Conservation (phyloP, 2,329 filamentous ascomycete species). For the Aspergillus ruber region DNA sequence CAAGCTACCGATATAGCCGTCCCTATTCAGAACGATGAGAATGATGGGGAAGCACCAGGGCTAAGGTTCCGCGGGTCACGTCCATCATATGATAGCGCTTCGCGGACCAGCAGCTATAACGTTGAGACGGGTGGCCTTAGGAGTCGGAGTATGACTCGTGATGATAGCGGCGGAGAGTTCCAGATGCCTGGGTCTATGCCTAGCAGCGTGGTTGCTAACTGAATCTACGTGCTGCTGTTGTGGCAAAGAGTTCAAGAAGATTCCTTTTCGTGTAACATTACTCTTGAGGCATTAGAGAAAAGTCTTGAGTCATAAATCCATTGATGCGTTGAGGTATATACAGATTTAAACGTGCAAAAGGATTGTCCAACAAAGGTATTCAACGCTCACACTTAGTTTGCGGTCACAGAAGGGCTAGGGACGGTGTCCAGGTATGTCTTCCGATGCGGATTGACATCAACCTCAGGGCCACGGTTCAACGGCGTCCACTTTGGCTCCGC, state of each 20-base stretch:
- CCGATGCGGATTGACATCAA: conserved; percentile 72
- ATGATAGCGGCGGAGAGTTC: conserved; percentile 26
- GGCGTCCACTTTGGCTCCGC: conserved; percentile 98
- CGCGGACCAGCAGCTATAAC: conserved; percentile 30
- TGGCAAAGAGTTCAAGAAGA: not conserved
- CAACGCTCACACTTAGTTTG: conserved; percentile 10
- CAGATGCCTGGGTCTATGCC: conserved; percentile 37
- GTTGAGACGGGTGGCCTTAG: conserved; percentile 25
- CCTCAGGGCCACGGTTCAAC: conserved; percentile 68
- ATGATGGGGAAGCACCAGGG: conserved; percentile 22
- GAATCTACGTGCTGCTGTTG: conserved; percentile 2
- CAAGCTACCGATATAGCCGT: conserved; percentile 21
- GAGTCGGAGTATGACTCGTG: conserved; percentile 26
- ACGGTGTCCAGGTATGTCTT: conserved; percentile 62
- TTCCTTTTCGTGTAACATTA: not conserved
- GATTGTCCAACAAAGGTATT: conserved; percentile 3
- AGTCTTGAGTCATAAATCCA: not conserved
- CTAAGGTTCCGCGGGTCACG: conserved; percentile 28
- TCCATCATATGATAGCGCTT: conserved; percentile 24
- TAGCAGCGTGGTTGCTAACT: conserved; percentile 16
- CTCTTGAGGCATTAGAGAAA: not conserved
- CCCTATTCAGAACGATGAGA: conserved; percentile 15
- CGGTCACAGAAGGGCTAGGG: conserved; percentile 18
- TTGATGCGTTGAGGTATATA: not conserved
- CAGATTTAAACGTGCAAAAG: not conserved